These are phyloP conservation scores for Fusarium clavum DNA, from an alignment of 2,329 filamentous ascomycete genomes.

Conservation along the genomic window DNA sequence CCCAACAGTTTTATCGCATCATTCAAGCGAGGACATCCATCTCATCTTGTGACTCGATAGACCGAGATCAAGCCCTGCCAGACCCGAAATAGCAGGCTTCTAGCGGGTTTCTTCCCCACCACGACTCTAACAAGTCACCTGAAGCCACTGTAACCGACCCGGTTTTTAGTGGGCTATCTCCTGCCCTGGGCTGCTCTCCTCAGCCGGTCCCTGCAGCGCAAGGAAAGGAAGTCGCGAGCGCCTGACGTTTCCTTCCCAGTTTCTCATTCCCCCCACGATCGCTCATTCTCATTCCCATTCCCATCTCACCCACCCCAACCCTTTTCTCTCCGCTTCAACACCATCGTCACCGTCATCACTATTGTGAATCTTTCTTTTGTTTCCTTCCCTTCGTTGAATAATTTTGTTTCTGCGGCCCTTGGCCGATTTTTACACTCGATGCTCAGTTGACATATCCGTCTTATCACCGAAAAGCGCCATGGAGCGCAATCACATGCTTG, in stretches of 20 bases:
- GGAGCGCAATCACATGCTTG: conserved; percentile 62
- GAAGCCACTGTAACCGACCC: conserved; percentile 41
- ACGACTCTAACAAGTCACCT: conserved; percentile 29
- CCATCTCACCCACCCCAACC: conserved; percentile 35
- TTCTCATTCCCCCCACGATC: conserved; percentile 41
- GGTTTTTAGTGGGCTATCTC: conserved; percentile 36
- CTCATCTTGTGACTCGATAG: conserved; percentile 13
- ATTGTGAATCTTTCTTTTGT: conserved; percentile 1
- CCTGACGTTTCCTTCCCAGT: conserved; percentile 34
- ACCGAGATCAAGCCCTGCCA: conserved; percentile 9
- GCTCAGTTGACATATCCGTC: conserved; percentile 46
- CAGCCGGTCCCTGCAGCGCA: conserved; percentile 46
- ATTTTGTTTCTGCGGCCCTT: conserved; percentile 24
- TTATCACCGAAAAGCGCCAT: conserved; percentile 49
- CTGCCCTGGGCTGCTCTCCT: conserved; percentile 16
- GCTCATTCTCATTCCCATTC: conserved; percentile 31
- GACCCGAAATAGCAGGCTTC: conserved; percentile 29
- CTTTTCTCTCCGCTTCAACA: conserved; percentile 27
- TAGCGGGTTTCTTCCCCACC: conserved; percentile 44
- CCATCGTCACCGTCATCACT: conserved; percentile 7
- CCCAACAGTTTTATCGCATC: conserved; percentile 18
- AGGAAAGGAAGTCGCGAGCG: conserved; percentile 29
- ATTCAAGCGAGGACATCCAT: conserved; percentile 8
- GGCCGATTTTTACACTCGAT: conserved; percentile 35
- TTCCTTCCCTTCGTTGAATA: neutral